Evolutionary conservation across 805 yeast species (phyloP), one percentile per base, ranked within the genome.

Genomic region (Candida xiaguanensis): DNA sequence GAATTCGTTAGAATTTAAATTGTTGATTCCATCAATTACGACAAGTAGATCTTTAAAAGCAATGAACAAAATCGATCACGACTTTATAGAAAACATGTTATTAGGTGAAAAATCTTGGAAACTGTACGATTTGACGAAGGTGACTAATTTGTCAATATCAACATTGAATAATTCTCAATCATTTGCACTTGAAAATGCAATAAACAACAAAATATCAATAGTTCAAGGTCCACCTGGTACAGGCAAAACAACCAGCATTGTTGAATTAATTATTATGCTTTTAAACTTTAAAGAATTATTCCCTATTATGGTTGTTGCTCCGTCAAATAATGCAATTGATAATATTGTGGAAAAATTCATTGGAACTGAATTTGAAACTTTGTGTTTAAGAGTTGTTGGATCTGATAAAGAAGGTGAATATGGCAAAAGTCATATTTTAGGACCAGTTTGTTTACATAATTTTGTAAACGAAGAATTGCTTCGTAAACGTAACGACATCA

Each of bases 251-350:
- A 63, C 70, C 0, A 63, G 70, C 1, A 67, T 65, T 40, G 64
- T 56, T 40, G 70, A 65, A 41, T 58, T 67, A 48, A 61, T 77
- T 40, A 49, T 77, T 28, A 80, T 78, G 48, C 63, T 79, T 40
- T 61, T 80, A 40, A 72, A 69, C 29, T 74, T 73, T n/a, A n/a
- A n/a, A 32, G 63, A 75, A 45, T 67, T 77, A 2, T 77, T 67
- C 47, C 87, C 87, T 1, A 77, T 82, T 30, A 59, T 81, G 40
- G 85, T 82, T 40, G 85, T 80, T 37, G 87, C 89, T 1, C 83
- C 86, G 2, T 80, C 87, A 1, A 82, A 82, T 50, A 77, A 80
- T 50, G 88, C 88, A 2, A 78, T 82, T 48, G 87, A 81, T 54
- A 81, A 82, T 46, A 80, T 82, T 56, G 87, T 87, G 1, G 87